Evolutionary conservation across 1,284 basidiomycete genomes (phyloP), one percentile per base, ranked within the genome.

Genomic region (Trametes versicolor): DNA sequence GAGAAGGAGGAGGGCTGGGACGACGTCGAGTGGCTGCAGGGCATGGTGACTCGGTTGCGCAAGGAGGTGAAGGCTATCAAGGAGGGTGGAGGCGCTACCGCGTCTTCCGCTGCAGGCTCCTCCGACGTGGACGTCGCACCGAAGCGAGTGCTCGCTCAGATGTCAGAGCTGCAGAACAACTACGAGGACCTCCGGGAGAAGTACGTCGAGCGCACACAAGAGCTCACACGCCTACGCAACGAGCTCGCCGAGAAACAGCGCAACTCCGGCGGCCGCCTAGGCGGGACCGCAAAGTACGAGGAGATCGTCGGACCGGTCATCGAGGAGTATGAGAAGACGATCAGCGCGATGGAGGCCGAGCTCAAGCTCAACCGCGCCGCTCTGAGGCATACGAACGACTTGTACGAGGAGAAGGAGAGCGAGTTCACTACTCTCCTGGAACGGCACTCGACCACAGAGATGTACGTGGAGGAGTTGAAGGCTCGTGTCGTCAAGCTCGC

Each of bases 1-100:
- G 94, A 97, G 79, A 92, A 91, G 72, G 98, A 99, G 79, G 95
- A 96, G 57, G 98, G 97, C 4, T 99, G 97, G 97, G 97, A 99
- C 70, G 97, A 99, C 77, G 83, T 99, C 4, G 97, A 98, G 74
- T 97, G 98, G 89, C 81, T 99, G 52, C 98, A 99, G 79, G 87
- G 87, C 58, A 94, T 91, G 61, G 87, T 98, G 41, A 83, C 86
- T 39, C 91, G 94, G 67, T 81, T 99, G 53, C 87, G 98, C 53
- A 95, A 92, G 77, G 96, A 99, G 70, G 76, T 99, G 64, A 94
- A 93, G 72, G 72, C 74, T 13, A 77, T 96, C 70, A 94, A 94
- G 76, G 89, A 92, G 39, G 88, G 90, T 29, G 85, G 86, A 19
- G 74, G 76, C 21, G 63, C 62, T 37, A 55, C 74, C 25, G 64